phyloP scores from a whole-genome alignment of 2,329 filamentous ascomycete genomes.

The Aureobasidium zeae region DNA sequence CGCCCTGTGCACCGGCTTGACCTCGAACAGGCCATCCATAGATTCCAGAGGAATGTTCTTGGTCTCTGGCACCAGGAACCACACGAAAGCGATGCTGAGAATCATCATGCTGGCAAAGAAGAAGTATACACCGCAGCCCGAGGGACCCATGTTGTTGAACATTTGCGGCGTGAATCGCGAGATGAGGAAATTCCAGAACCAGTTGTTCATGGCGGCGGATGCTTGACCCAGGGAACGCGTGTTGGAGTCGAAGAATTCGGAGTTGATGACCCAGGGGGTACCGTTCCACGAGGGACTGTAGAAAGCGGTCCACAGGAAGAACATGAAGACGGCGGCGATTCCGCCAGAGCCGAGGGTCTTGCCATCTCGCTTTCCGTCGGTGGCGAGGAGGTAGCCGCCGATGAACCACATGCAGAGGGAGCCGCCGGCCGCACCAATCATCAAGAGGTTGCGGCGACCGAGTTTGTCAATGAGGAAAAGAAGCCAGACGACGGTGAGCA shows the following conservation, averaged over 20 bases:
- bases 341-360: constrained; percentile 39
- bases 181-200: constrained; percentile 64
- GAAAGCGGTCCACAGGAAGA: constrained; percentile 64
- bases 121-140: constrained; percentile 33
- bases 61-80: constrained; percentile 36
- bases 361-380: constrained; percentile 37
- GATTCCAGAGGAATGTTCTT: constrained; percentile 38
- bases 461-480: constrained; percentile 58
- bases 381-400: constrained; percentile 44
- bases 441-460: constrained; percentile 53
- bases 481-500: constrained; percentile 59
- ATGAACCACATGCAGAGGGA: constrained; percentile 57
- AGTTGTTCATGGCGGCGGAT: constrained; percentile 61
- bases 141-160: constrained; percentile 36
- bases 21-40: constrained; percentile 40
- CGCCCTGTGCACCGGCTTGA: constrained; percentile 34
- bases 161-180: constrained; percentile 59
- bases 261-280: constrained; percentile 66
- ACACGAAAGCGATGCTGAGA: constrained; percentile 37
- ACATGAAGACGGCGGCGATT: constrained; percentile 58
- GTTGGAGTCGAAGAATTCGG: constrained; percentile 65
- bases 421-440: constrained; percentile 56
- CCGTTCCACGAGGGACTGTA: constrained; percentile 50
- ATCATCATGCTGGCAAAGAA: constrained; percentile 43
- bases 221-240: constrained; percentile 62